Evolutionary conservation across 2,329 filamentous ascomycete species (phyloP).

Genomic region (Sarocladium oryzae): DNA sequence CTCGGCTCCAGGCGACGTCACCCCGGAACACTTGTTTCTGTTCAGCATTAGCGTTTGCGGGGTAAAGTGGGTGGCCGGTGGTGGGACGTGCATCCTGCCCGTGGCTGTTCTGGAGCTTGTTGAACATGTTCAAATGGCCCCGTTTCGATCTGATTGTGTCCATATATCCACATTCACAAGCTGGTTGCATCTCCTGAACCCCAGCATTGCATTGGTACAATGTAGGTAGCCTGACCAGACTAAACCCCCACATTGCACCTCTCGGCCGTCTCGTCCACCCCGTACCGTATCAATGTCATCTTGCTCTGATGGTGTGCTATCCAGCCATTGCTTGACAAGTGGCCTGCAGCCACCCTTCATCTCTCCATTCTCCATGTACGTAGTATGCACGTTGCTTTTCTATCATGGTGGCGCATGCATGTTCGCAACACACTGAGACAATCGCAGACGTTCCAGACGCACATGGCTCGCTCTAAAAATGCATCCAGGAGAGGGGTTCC

Average conservation of each 20-base stretch:
- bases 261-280: background rate
- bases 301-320: background rate
- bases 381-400: too few species aligned
- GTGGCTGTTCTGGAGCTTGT: background rate
- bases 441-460: constrained; percentile 2
- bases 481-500: too few species aligned
- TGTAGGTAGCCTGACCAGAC: too few species aligned
- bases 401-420: constrained; percentile 1
- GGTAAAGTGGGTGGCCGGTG: background rate
- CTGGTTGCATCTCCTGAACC: background rate
- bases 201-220: too few species aligned
- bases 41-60: constrained; percentile 6
- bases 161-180: background rate
- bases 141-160: too few species aligned
- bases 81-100: background rate
- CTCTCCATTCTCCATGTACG: constrained; percentile 3
- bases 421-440: background rate
- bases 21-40: background rate
- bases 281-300: background rate
- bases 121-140: too few species aligned
- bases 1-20: constrained; percentile 4
- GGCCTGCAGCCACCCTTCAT: background rate
- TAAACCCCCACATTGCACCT: background rate
- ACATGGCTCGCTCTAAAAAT: background rate
- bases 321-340: constrained; percentile 6